Conservation (phyloP, 176 grass and related monocot species). For the Carex cristatella region DNA sequence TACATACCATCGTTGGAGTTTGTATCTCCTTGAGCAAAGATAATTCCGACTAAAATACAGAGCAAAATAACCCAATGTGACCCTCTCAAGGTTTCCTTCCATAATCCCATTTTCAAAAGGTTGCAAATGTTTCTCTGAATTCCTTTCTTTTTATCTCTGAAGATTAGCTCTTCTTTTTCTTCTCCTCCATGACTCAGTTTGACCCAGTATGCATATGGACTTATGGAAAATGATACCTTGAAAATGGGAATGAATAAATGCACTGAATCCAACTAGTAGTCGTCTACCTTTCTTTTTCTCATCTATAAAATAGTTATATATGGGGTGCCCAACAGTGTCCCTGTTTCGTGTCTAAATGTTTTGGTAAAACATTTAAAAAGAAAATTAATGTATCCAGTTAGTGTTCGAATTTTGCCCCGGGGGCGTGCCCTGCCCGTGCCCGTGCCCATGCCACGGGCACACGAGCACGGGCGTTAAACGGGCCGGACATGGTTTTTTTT, state of each 20-base stretch:
- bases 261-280: background rate
- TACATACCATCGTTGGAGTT: conserved; percentile 37
- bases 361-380: no score
- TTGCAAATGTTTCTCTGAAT: background rate
- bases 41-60: conserved; percentile 10
- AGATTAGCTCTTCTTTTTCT: conserved; percentile 5
- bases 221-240: no score
- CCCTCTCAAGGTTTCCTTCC: background rate
- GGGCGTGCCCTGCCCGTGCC: no score
- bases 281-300: background rate
- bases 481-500: no score
- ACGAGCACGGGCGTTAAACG: no score
- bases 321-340: background rate
- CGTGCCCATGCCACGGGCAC: no score
- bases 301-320: background rate
- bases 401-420: no score
- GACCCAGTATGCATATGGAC: conserved; percentile 5
- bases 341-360: background rate
- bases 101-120: background rate
- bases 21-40: conserved; percentile 24
- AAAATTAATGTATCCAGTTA: no score
- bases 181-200: background rate
- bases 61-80: conserved; percentile 20
- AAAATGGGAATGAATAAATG: no score
- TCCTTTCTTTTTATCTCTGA: conserved; percentile 5